A percentile compares a stretch with the other conserved stretches of the same genome.
phyloP scores from a whole-genome alignment of 805 yeast species.

The Lachancea sp. region DNA sequence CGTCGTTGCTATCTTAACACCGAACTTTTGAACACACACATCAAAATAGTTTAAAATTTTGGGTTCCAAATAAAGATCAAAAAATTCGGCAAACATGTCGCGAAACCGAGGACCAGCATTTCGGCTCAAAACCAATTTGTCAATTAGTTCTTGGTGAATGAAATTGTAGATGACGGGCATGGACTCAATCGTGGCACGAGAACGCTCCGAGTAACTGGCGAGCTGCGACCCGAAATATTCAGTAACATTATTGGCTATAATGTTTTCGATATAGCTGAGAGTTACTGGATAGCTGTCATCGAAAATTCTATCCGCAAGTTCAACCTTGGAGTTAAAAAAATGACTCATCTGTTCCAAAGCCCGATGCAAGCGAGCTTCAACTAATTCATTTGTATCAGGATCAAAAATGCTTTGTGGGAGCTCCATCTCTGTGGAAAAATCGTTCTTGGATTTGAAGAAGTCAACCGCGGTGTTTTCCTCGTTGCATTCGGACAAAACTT shows the following conservation, averaged over 20 bases:
- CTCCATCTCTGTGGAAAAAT: constrained; percentile 27
- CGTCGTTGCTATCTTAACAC: constrained; percentile 20
- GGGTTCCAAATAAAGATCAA: constrained; percentile 36
- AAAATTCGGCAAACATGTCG: constrained; percentile 27
- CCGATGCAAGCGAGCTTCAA: constrained; percentile 19
- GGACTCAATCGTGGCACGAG: constrained; percentile 18
- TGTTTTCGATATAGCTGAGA: constrained; percentile 34
- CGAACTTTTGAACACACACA: constrained; percentile 30
- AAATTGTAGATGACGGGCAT: constrained; percentile 32
- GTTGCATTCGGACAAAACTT: constrained; percentile 33
- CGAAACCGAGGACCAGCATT: constrained; percentile 35
- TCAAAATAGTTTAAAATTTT: constrained; percentile 31
- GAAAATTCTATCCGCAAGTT: constrained; percentile 36
- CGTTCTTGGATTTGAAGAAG: constrained; percentile 36
- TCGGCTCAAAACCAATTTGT: constrained; percentile 33
- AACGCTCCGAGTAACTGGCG: constrained; percentile 3
- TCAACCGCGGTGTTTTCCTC: constrained; percentile 37
- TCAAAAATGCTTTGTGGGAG: constrained; percentile 28
- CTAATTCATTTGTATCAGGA: constrained; percentile 16
- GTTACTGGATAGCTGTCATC: constrained; percentile 36
- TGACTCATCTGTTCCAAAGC: constrained; percentile 25
- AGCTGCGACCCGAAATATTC: constrained; percentile 26
- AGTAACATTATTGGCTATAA: constrained; percentile 35
- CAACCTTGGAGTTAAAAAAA: constrained; percentile 34
- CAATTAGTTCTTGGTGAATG: constrained; percentile 29